These are phyloP conservation scores for Pyricularia sp. DNA, from an alignment of 2,329 filamentous ascomycete species.

Conservation along the genomic window DNA sequence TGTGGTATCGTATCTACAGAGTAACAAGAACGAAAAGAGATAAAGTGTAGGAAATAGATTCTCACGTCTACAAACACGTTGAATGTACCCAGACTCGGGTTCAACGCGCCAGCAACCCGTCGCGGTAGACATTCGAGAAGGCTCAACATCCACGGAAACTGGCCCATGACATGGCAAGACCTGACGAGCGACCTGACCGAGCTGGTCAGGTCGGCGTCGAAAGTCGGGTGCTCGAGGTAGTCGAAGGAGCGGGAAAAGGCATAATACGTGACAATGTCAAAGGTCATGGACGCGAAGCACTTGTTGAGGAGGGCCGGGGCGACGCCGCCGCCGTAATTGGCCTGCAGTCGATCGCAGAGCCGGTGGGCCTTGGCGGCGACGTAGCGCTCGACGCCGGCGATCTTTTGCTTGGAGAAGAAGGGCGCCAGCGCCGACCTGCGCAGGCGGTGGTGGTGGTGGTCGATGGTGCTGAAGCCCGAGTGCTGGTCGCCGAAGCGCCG, in stretches of 20 bases:
- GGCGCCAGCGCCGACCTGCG: constrained; percentile 9
- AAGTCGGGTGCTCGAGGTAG: constrained; percentile 17
- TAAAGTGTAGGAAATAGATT: not conserved
- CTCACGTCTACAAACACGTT: not conserved
- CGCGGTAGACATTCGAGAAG: constrained; percentile 13
- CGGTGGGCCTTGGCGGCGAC: constrained; percentile 10
- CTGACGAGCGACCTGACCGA: constrained; percentile 14
- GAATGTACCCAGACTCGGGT: not conserved
- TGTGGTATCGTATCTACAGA: not conserved
- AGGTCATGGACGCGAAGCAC: constrained; percentile 17
- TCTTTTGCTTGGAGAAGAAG: constrained; percentile 11
- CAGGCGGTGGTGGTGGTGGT: constrained; percentile 10
- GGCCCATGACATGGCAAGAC: constrained; percentile 12
- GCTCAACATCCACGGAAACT: constrained; percentile 17
- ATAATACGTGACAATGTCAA: constrained; percentile 24
- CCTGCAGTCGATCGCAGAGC: constrained; percentile 9
- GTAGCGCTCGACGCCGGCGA: constrained; percentile 10
- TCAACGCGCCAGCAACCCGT: constrained; percentile 8
- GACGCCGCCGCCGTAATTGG: not conserved
- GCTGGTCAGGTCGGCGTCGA: constrained; percentile 13
- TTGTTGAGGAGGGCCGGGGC: constrained; percentile 11
- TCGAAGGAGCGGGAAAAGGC: constrained; percentile 20
- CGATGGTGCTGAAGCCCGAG: constrained; percentile 2
- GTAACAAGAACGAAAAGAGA: too few species aligned
- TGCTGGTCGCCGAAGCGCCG: not conserved